Evolutionary conservation across 2,329 filamentous ascomycete genomes (phyloP).

Genomic region (Piedraia hortae): DNA sequence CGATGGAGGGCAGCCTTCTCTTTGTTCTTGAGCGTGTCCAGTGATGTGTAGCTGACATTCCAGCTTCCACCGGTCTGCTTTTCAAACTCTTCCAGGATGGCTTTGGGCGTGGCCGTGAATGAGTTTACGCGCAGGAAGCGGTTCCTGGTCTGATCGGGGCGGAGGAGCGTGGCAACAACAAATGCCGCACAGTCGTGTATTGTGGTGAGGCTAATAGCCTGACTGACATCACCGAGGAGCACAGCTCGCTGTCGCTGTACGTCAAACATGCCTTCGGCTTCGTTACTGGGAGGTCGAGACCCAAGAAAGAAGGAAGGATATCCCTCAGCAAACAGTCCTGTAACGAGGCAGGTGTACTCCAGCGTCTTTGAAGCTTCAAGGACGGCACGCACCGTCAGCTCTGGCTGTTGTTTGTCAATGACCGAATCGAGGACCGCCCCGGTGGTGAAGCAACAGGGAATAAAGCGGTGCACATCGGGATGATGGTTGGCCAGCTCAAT

Average conservation of each 20-base stretch:
- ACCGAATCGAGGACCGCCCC: slow-evolving; percentile 33
- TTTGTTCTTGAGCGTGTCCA: slow-evolving; percentile 25
- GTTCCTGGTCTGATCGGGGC: slow-evolving; percentile 26
- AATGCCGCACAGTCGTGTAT: slow-evolving; percentile 45
- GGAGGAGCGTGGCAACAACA: slow-evolving; percentile 31
- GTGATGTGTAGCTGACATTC: slow-evolving; percentile 25
- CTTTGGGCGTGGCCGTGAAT: slow-evolving; percentile 35
- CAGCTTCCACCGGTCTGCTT: slow-evolving; percentile 31
- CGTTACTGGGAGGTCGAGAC: slow-evolving; percentile 13
- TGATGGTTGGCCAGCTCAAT: slow-evolving; percentile 30
- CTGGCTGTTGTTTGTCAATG: slow-evolving; percentile 37
- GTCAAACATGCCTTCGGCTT: slow-evolving; percentile 30
- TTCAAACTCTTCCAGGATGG: slow-evolving; percentile 39
- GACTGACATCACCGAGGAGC: slow-evolving; percentile 33
- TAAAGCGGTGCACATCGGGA: slow-evolving; percentile 30
- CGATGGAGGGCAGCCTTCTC: slow-evolving; percentile 33
- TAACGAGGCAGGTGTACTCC: slow-evolving; percentile 39
- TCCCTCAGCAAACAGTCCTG: slow-evolving; percentile 36
- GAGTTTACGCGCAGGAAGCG: slow-evolving; percentile 40
- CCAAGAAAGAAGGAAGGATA: slow-evolving; percentile 23
- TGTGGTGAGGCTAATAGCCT: slow-evolving; percentile 37
- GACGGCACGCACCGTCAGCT: slow-evolving; percentile 37
- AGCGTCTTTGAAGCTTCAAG: slow-evolving; percentile 27
- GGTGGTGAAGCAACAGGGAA: slow-evolving; percentile 40
- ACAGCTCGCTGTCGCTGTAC: slow-evolving; percentile 27